A percentile compares a stretch with the other conserved stretches of the same genome.
phyloP scores from a whole-genome alignment of 208 protist species.

The Plasmodiophora brassicae region DNA sequence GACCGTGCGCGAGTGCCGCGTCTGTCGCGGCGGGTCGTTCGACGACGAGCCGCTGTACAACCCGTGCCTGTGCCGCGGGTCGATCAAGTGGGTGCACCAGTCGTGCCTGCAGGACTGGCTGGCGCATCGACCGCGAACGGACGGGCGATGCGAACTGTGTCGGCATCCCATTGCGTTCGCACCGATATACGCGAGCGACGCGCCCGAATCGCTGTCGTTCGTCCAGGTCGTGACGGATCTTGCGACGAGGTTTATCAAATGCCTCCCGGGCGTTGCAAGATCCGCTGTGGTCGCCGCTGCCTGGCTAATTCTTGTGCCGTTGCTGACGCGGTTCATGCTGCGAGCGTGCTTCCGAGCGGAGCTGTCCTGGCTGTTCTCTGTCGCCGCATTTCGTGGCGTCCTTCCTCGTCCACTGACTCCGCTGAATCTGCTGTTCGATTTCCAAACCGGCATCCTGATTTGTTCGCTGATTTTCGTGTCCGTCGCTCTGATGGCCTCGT shows the following conservation, averaged over 20 bases:
- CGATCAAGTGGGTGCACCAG: conserved; percentile 26
- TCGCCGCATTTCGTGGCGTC: background rate
- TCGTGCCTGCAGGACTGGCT: conserved; percentile 24
- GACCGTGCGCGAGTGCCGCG: too few species aligned
- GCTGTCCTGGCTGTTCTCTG: background rate
- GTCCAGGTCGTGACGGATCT: background rate
- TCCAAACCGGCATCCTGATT: background rate
- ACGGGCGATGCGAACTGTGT: background rate
- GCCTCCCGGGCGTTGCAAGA: background rate
- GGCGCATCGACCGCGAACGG: background rate
- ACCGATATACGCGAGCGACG: background rate
- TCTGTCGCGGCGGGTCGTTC: background rate
- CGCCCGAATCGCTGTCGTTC: background rate
- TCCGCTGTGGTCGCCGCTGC: background rate
- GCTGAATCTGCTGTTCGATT: background rate
- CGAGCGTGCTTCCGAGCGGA: background rate
- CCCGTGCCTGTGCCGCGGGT: background rate
- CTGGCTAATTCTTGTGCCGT: background rate
- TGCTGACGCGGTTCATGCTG: background rate
- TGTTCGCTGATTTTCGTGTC: conserved; percentile 5
- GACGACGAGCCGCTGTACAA: background rate
- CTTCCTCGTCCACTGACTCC: background rate
- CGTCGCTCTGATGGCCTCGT: background rate
- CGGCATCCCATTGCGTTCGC: background rate
- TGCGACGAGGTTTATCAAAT: background rate